Evolutionary conservation across 73 alveolate species (phyloP).

Genomic region (Paramecium biaurelia): DNA sequence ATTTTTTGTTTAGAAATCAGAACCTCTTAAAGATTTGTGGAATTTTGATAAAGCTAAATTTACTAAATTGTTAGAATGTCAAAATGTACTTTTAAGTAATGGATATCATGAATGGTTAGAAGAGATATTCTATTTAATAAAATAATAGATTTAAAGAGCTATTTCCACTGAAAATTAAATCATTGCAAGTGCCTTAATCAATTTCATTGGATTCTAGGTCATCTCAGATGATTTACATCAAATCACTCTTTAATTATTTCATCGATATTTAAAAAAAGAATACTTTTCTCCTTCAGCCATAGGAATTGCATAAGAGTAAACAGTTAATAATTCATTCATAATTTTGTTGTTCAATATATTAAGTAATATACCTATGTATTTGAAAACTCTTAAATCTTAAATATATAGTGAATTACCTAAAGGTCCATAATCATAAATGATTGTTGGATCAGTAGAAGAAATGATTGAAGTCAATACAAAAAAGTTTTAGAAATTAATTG

Average conservation of each 20-base stretch:
- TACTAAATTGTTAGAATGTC: not conserved
- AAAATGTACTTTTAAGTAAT: not conserved
- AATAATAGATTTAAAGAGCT: not conserved
- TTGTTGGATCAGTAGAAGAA: not conserved
- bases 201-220: not conserved
- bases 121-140: conserved; percentile 12
- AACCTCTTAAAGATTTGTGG: not conserved
- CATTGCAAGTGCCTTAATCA: not conserved
- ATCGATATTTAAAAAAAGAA: conserved; percentile 24
- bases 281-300: not conserved
- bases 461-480: not conserved
- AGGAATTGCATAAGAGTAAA: not conserved
- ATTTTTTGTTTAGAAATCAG: not conserved
- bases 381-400: not conserved
- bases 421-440: not conserved
- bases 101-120: conserved; percentile 42
- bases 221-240: conserved; percentile 15
- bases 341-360: not conserved
- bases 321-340: conserved; percentile 6
- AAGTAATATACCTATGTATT: not conserved
- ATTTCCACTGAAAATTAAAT: not conserved
- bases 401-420: not conserved
- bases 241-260: not conserved
- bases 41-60: conserved; percentile 12
- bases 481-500: not conserved